A percentile compares a stretch with the other conserved stretches of the same genome.
These are phyloP conservation scores for Erigeron canadensis DNA, from an alignment of 129 eudicot species.

Conservation along the genomic window DNA sequence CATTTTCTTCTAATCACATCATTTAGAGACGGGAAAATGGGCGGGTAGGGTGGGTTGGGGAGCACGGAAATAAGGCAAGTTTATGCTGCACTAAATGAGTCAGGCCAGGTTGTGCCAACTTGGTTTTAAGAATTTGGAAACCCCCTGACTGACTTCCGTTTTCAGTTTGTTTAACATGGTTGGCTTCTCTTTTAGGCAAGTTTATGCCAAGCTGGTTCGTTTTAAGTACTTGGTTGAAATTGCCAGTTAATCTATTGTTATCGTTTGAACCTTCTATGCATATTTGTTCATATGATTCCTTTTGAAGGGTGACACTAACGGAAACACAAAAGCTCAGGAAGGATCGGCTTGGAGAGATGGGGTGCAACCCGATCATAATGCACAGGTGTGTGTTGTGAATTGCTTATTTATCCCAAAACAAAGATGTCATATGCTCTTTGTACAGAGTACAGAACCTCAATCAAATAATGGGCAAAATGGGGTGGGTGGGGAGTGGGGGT, in stretches of 20 bases:
- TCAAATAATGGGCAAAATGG: background rate
- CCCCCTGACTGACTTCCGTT: background rate
- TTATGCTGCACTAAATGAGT: background rate
- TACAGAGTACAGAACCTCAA: background rate
- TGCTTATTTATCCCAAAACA: conserved; percentile 3
- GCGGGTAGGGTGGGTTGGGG: background rate
- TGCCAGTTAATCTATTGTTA: background rate
- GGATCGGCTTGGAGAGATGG: conserved; percentile 55
- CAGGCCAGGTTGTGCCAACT: too few species aligned
- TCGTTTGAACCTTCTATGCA: background rate
- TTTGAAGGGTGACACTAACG: conserved; percentile 70
- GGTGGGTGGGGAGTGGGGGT: too few species aligned
- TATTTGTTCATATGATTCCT: background rate
- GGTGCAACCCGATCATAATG: conserved; percentile 42
- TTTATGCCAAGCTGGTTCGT: background rate
- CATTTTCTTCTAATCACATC: background rate
- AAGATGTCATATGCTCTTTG: background rate
- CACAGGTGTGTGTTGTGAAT: conserved; percentile 43
- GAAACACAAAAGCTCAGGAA: conserved; percentile 63
- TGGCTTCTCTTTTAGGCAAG: background rate
- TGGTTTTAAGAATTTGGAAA: background rate
- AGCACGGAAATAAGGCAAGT: background rate
- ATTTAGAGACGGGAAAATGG: background rate
- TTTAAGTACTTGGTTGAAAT: background rate
- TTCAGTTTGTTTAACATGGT: background rate